Evolutionary conservation across 2,329 filamentous ascomycete genomes (phyloP), one percentile per base, ranked within the genome.

Genomic region (Calonectria pseudoreteaudii): DNA sequence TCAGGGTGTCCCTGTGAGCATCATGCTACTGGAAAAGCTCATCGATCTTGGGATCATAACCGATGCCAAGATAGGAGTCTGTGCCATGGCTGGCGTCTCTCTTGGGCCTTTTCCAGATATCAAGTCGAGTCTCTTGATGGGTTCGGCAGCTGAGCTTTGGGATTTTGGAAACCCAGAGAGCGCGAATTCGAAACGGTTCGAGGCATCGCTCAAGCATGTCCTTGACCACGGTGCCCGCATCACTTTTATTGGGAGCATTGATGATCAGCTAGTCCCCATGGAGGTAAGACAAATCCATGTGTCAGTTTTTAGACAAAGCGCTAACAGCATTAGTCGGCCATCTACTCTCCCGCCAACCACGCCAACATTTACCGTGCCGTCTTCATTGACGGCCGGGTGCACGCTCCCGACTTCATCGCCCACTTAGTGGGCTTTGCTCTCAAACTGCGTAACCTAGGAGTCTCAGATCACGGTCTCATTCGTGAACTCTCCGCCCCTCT

Each of bases 311-410:
- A 9, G 23, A 36, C 14, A 26, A 14, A 9, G 20, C 47, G 67
- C 79, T 83, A 73, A 85, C 77, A 53, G 41, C 31, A 34, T n/a
- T 60, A 87, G 91, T 98, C 96, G 3, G 95, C 96, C 20, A 92
- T 97, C 0, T 98, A 97, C 84, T 94, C 95, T 0, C 94, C 94
- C 0, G 92, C 95, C 5, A 92, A 92, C 26, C 97, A 99, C 81
- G 97, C 97, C 0, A 96, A 98, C 83, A 96, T 98, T 72, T 98
- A 95, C 83, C 93, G 97, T 34, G 95, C 96, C n/a, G 95, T 98
- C 20, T 98, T 98, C 82, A 94, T 99, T 68, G 96, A 99, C 84
- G 95, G 96, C 31, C 93, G 96, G 73, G 90, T 98, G 41, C 96
- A 98, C 83, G 94, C 96, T 0, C 95, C 96, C 2, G 96, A 98